These are phyloP conservation scores for Myxozyma vanderwaltii DNA, from an alignment of 805 yeast species.

Conservation along the genomic window DNA sequence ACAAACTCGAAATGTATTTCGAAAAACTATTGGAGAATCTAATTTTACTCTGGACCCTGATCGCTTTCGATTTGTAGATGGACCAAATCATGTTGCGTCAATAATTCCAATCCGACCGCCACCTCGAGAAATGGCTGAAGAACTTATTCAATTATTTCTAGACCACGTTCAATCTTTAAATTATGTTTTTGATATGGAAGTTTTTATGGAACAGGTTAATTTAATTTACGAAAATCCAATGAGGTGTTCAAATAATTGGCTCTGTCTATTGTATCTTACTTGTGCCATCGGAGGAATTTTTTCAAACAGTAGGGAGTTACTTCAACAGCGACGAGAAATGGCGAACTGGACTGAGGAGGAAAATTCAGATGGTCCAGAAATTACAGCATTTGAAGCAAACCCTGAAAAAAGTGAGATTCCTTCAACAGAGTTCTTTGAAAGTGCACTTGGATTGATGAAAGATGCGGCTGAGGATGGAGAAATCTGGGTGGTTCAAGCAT, in stretches of 20 bases:
- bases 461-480: constrained; percentile 46
- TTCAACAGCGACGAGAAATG: constrained; percentile 25
- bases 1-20: constrained; percentile 48
- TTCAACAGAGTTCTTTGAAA: constrained; percentile 42
- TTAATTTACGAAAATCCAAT: constrained; percentile 43
- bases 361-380: background rate
- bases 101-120: constrained; percentile 40
- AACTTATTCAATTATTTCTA: constrained; percentile 42
- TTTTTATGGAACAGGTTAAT: constrained; percentile 39
- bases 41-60: constrained; percentile 47
- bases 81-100: constrained; percentile 39
- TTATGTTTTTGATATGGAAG: constrained; percentile 46
- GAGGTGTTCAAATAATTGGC: constrained; percentile 36
- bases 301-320: constrained; percentile 40
- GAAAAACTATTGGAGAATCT: constrained; percentile 41
- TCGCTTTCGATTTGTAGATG: constrained; percentile 46
- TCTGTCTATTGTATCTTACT: constrained; percentile 46
- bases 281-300: constrained; percentile 49
- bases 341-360: background rate
- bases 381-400: background rate
- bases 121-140: constrained; percentile 39
- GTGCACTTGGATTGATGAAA: constrained; percentile 43
- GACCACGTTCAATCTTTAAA: constrained; percentile 47
- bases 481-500: constrained; percentile 49
- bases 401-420: constrained; percentile 33